Percentiles rank a stretch among this genome's conserved stretches.
Conservation (phyloP, 805 yeast genomes). For the Metschnikowia orientalis region DNA sequence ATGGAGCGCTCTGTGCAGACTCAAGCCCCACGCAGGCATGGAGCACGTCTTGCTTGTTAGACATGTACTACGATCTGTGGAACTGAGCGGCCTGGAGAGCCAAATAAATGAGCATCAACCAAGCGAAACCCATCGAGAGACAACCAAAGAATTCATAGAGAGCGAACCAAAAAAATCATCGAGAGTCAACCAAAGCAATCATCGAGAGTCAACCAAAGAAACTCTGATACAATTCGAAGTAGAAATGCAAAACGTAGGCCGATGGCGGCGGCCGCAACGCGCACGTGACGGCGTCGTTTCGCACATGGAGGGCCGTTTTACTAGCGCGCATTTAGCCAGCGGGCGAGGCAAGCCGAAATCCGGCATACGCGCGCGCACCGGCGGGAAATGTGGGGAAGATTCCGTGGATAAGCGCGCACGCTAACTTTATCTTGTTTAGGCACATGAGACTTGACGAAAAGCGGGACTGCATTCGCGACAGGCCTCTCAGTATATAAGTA, state of each 20-base stretch:
- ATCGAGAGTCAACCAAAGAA: too few relatives aligned
- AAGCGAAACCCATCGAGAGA: too few relatives aligned
- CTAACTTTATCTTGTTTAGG: constrained; percentile 2
- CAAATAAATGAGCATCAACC: neutral
- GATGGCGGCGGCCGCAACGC: too few relatives aligned
- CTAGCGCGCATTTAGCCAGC: too few relatives aligned
- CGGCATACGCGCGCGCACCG: neutral
- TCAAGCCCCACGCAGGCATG: constrained; percentile 97
- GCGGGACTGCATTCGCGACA: constrained; percentile 19
- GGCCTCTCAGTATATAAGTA: constrained; percentile 2
- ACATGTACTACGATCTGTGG: constrained; percentile 66
- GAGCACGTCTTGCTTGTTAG: constrained; percentile 85
- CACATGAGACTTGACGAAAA: constrained; percentile 9
- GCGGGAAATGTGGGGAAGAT: constrained; percentile 4
- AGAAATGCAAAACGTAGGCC: too few relatives aligned
- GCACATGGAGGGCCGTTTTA: too few relatives aligned
- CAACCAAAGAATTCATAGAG: too few relatives aligned
- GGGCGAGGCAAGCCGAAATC: too few relatives aligned
- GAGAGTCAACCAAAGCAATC: too few relatives aligned
- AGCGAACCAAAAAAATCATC: too few relatives aligned
- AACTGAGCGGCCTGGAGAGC: constrained; percentile 4
- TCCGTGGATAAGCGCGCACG: constrained; percentile 5
- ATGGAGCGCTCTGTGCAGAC: constrained; percentile 76
- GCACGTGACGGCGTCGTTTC: too few relatives aligned
- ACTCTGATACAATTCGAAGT: too few relatives aligned